Conservation (phyloP, 139 green algal genomes). For the Gonium pectorale region DNA sequence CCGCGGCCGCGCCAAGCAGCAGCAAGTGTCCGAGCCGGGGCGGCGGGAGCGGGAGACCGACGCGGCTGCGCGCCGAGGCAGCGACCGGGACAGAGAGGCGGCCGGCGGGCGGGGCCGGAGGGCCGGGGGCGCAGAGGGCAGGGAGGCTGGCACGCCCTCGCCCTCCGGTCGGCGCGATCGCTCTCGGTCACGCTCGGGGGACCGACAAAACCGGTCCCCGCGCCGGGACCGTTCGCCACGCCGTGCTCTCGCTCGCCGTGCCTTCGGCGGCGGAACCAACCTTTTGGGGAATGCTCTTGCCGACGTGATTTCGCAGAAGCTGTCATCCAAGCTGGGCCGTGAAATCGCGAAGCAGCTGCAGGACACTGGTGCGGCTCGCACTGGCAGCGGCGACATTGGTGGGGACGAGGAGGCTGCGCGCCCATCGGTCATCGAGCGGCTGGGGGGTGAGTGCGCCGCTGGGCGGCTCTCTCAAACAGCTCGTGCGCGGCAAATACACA, state of each 20-base stretch:
- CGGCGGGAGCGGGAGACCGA: slow-evolving; percentile 1
- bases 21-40: background rate
- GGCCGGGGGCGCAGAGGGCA: background rate
- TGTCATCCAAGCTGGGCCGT: no score
- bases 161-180: no score
- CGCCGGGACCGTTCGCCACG: no score
- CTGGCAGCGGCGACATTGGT: background rate
- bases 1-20: background rate
- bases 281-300: slow-evolving; percentile 6
- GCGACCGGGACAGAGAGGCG: slow-evolving; percentile 7
- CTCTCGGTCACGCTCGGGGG: slow-evolving; percentile 15
- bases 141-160: no score
- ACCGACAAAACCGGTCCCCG: no score
- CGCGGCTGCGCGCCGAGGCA: background rate
- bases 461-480: no score
- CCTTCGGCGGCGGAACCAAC: background rate
- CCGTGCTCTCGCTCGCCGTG: slow-evolving; percentile 26
- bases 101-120: background rate
- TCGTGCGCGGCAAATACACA: no score
- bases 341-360: no score
- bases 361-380: no score
- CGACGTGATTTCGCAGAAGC: no score
- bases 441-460: no score
- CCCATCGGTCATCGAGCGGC: background rate
- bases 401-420: background rate